Evolutionary conservation across 2,329 filamentous ascomycete species (phyloP), one percentile per base, ranked within the genome.

Genomic region (Penicillium sp.): DNA sequence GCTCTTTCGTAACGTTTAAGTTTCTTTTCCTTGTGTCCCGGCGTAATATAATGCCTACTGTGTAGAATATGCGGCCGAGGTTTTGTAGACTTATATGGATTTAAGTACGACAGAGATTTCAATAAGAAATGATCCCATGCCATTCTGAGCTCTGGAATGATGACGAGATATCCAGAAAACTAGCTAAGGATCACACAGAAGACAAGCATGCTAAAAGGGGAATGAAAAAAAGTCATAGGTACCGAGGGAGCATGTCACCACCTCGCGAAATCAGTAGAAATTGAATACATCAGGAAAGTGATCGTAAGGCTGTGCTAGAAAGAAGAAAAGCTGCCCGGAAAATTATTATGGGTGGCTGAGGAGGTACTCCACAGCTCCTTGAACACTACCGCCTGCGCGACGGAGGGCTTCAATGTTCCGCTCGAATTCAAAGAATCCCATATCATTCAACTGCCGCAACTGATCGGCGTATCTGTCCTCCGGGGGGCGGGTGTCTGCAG

Each of bases 371-470:
- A 78, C 70, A 3, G 76, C 94, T 12, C 93, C 94, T 73, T 97
- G 92, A 41, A 97, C 94, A 73, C 90, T 97, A 12, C 94, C 94
- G 9, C 94, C 94, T 59, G 90, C 91, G 69, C 93, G 85, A 74
- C 93, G 84, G 69, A 99, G 78, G 6, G 94, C 94, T 56, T 89
- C 87, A 33, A 99, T 86, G 67, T 99, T 99, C 66, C 90, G 81
- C 52, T 99, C 93, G 71, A 97, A 99, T 71, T 99, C 93, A 73
- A 87, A 96, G 78, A 99, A 99, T 3, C 94, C 94, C 94, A 99
- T 99, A 65, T 97, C 94, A 74, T 99, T 99, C 62, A 99, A 79
- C 77, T 97, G 92, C 59, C 91, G 83, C 50, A 99, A 81, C 77
- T 99, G 93, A 33, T 90, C 87, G 3, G 90, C 92, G 68, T 96